Evolutionary conservation across 108 stramenopile genomes (phyloP), one percentile per base, ranked within the genome.

Genomic region (Pseudonitzschia pungens): DNA sequence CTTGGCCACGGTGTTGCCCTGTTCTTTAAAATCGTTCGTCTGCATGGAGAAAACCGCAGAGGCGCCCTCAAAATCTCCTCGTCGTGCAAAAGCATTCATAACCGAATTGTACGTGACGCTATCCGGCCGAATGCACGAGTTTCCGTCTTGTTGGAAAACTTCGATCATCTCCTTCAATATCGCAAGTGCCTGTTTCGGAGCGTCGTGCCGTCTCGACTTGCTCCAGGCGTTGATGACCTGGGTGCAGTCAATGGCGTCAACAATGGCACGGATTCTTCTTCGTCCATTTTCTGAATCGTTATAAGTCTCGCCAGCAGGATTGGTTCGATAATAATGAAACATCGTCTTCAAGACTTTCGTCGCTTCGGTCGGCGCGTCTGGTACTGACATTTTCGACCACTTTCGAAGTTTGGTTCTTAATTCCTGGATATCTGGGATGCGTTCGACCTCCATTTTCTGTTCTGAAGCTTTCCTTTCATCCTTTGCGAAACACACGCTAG

Each of bases 61-160:
- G 27, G 57, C 57, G 14, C 29, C 57, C 6, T 58, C 15, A 27
- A 31, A 58, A 27, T 58, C 57, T 31, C 56, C 66, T n/a, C 77
- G 77, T 69, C 84, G 86, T 54, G 86, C 85, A 73, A 80, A 90
- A n/a, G 83, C 82, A 70, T 88, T 79, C 55, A 90, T 83, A 15
- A 88, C 87, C 11, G 85, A 76, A 40, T 84, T 87, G 76, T 88
- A 90, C 18, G 82, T 85, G 20, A 86, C 80, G 15, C 83, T 71
- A 71, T 87, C 87, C 42, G 87, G 87, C 51, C 81, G 71, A 55
- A 58, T 58, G 27, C 29, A 58, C 29, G 27, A 14, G 29, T 58
- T 31, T 31, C 29, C 29, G n/a, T 58, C 27, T 27, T 58, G 15
- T 58, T 58, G 8, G 29, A 31, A 58, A 0, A 15, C 6, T 14